These are phyloP conservation scores for Calonectria multiphialidica DNA, from an alignment of 2,329 filamentous ascomycete genomes.

Conservation along the genomic window DNA sequence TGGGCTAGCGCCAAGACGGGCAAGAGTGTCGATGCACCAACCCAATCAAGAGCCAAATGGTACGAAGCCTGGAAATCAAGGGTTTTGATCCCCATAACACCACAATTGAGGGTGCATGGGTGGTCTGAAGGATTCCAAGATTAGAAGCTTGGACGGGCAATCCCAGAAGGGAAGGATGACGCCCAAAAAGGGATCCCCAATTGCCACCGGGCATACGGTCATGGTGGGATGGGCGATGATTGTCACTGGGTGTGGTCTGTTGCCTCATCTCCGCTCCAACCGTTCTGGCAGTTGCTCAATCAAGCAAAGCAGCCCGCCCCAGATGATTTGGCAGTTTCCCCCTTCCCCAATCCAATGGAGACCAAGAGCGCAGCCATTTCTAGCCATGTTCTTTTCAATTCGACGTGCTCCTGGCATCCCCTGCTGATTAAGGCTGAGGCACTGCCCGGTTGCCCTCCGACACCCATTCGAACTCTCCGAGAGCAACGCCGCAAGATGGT, in stretches of 20 bases:
- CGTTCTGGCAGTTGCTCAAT: conserved; percentile 16
- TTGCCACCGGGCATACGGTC: conserved; percentile 2
- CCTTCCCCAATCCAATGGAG: neutral
- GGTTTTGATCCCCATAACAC: neutral
- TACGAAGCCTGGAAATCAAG: conserved; percentile 13
- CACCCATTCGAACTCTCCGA: neutral
- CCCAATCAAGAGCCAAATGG: conserved; percentile 6
- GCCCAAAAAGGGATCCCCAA: neutral
- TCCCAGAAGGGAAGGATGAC: neutral
- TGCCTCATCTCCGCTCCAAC: conserved; percentile 19
- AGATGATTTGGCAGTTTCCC: neutral
- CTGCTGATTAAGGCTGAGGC: neutral
- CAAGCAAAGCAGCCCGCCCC: neutral
- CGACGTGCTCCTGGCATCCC: neutral
- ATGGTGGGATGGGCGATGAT: conserved; percentile 23
- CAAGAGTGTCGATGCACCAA: conserved; percentile 7
- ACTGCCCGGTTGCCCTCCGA: neutral
- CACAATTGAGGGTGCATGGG: neutral
- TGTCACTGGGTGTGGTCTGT: conserved; percentile 17
- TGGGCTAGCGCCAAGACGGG: neutral
- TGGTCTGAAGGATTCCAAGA: conserved; percentile 5
- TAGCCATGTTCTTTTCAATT: neutral
- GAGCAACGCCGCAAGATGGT: neutral
- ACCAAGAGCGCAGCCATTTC: neutral
- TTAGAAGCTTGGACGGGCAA: neutral